Percentiles rank a stretch among this genome's conserved stretches.
Conservation (phyloP, 768 basidiomycete species). For the Tulasnella sp. region DNA sequence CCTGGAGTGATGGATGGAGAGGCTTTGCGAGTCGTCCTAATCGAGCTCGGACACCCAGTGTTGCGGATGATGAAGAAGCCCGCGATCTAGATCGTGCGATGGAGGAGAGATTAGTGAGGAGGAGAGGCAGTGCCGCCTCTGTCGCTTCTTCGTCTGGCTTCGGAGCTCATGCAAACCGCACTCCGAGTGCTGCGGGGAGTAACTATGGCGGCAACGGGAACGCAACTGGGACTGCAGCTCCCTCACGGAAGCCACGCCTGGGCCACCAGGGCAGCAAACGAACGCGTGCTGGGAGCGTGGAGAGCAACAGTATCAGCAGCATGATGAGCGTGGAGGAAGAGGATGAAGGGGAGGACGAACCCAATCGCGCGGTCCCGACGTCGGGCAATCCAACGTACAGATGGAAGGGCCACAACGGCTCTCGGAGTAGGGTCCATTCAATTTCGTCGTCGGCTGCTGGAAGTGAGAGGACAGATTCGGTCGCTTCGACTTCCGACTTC, state of each 20-base stretch:
- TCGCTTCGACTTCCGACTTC: neutral
- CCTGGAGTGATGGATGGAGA: neutral
- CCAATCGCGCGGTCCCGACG: neutral
- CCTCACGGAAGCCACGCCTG: constrained; percentile 9
- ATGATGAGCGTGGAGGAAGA: constrained; percentile 10
- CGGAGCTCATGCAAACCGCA: neutral
- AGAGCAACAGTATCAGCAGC: constrained; percentile 9
- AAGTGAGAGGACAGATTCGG: neutral
- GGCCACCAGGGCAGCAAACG: neutral
- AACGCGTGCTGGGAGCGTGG: constrained; percentile 10
- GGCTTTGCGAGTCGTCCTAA: constrained; percentile 1
- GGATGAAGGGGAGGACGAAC: neutral
- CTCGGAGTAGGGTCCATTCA: neutral
- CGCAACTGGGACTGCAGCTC: neutral
- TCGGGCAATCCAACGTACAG: neutral
- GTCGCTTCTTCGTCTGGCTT: neutral
- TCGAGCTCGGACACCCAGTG: neutral
- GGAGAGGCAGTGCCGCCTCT: constrained; percentile 30
- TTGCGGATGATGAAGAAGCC: constrained; percentile 28
- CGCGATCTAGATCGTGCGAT: constrained; percentile 74
- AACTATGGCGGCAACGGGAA: neutral
- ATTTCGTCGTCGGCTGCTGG: neutral
- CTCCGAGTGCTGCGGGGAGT: neutral
- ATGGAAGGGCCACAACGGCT: neutral
- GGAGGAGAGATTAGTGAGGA: constrained; percentile 69